These are phyloP conservation scores for Zangia roseola DNA, from an alignment of 768 basidiomycete species.

Conservation along the genomic window DNA sequence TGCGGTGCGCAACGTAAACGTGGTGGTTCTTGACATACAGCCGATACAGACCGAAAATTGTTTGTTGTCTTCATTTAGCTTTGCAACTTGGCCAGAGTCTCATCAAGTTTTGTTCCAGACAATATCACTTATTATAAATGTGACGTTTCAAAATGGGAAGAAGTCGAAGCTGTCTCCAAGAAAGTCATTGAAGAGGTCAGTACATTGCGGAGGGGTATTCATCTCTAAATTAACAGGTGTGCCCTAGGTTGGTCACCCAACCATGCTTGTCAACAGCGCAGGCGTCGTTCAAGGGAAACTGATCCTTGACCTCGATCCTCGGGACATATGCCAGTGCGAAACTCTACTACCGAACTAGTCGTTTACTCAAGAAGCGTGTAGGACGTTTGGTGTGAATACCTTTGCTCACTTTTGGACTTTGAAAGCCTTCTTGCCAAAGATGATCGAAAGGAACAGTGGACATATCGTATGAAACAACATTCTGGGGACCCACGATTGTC, in stretches of 20 bases:
- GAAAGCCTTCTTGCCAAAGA: conserved; percentile 88
- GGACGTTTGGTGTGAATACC: conserved; percentile 89
- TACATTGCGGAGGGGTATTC: not conserved
- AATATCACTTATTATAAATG: conserved; percentile 87
- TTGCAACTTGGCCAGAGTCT: not conserved
- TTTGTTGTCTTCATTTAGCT: conserved; percentile 33
- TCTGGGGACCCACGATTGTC: not conserved
- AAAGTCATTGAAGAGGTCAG: conserved; percentile 75
- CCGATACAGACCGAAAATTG: conserved; percentile 76
- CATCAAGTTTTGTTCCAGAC: conserved; percentile 40
- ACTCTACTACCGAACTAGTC: conserved; percentile 43
- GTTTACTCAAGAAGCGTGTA: conserved; percentile 28
- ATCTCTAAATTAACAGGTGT: not conserved
- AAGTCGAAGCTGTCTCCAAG: conserved; percentile 74
- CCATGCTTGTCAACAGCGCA: conserved; percentile 92
- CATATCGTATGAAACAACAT: conserved; percentile 67
- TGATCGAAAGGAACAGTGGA: conserved; percentile 75
- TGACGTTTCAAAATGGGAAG: conserved; percentile 86
- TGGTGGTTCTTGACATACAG: conserved; percentile 84
- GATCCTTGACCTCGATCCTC: conserved; percentile 72
- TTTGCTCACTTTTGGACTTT: conserved; percentile 89
- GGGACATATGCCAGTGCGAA: conserved; percentile 81
- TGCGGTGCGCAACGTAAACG: conserved; percentile 75
- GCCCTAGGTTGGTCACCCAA: conserved; percentile 77
- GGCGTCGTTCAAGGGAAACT: conserved; percentile 91